Conservation (phyloP, 2,329 filamentous ascomycete genomes). For the Berkeleyomyces rouxiae region DNA sequence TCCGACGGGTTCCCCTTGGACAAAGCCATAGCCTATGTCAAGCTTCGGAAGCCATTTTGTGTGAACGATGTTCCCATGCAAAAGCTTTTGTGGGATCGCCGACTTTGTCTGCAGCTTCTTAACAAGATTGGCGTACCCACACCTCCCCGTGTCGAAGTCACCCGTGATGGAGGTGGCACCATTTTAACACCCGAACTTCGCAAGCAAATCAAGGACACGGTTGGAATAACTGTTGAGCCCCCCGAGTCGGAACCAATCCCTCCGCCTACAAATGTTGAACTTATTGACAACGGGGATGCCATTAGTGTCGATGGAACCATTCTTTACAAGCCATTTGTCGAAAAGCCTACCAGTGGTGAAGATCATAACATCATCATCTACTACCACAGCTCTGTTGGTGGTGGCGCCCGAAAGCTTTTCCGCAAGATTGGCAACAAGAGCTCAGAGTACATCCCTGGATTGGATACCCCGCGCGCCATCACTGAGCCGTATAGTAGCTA, state of each 20-base stretch:
- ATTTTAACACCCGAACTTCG: conserved; percentile 65
- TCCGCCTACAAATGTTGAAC: conserved; percentile 58
- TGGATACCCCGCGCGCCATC: conserved; percentile 63
- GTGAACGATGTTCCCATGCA: conserved; percentile 98
- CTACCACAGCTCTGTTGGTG: conserved; percentile 72
- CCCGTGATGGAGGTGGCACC: conserved; percentile 74
- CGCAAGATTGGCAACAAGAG: conserved; percentile 98
- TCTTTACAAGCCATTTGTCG: conserved; percentile 86
- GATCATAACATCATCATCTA: conserved; percentile 99
- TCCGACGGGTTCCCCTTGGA: conserved; percentile 93
- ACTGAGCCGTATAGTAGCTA: conserved; percentile 71
- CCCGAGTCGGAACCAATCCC: not conserved
- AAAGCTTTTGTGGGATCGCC: conserved; percentile 87
- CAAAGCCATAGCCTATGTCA: conserved; percentile 91
- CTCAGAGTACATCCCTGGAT: conserved; percentile 72
- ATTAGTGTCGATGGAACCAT: conserved; percentile 70
- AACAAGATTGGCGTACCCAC: conserved; percentile 83
- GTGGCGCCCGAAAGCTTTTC: conserved; percentile 82
- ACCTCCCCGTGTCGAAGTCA: conserved; percentile 76
- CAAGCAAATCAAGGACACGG: conserved; percentile 63
- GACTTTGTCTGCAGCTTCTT: conserved; percentile 72
- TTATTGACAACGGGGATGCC: conserved; percentile 80
- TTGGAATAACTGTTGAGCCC: conserved; percentile 52
- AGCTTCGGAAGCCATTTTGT: conserved; percentile 84
- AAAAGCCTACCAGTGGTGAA: conserved; percentile 95